Percentiles rank a stretch among this genome's conserved stretches.
Conservation (phyloP, 2,329 filamentous ascomycete genomes). For the Trichoderma aggressivum region DNA sequence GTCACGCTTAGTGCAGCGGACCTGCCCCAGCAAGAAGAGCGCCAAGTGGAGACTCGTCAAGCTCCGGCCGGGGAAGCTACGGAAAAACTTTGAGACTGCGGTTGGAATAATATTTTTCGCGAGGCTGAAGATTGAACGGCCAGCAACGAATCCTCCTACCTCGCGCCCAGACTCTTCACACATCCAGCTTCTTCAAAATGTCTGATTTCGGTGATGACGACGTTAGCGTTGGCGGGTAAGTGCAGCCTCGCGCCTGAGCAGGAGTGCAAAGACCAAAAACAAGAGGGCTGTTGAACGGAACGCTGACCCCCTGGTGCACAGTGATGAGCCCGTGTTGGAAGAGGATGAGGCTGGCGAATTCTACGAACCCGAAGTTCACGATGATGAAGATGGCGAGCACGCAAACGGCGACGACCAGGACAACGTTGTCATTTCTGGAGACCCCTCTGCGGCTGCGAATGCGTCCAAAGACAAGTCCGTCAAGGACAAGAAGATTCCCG, state of each 20-base stretch:
- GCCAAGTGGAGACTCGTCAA: background rate
- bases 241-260: background rate
- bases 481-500: slow-evolving; percentile 85
- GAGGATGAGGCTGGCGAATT: slow-evolving; percentile 63
- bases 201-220: slow-evolving; percentile 72
- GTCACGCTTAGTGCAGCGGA: background rate
- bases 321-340: slow-evolving; percentile 69
- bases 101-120: slow-evolving; percentile 31
- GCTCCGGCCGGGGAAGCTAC: slow-evolving; percentile 29
- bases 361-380: slow-evolving; percentile 54
- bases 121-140: slow-evolving; percentile 20
- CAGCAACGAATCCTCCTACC: background rate
- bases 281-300: background rate
- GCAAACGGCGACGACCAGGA: slow-evolving; percentile 56
- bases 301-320: slow-evolving; percentile 30
- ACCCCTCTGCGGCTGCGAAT: slow-evolving; percentile 58
- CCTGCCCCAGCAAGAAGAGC: slow-evolving; percentile 17
- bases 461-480: slow-evolving; percentile 54
- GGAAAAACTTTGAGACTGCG: slow-evolving; percentile 31
- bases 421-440: slow-evolving; percentile 59
- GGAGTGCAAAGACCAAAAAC: slow-evolving; percentile 21
- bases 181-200: slow-evolving; percentile 46
- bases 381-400: slow-evolving; percentile 49
- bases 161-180: background rate
- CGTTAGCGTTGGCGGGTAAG: slow-evolving; percentile 56